Evolutionary conservation across 495 filamentous ascomycete species (phyloP).

Genomic region (Polyplosphaeria fusca): DNA sequence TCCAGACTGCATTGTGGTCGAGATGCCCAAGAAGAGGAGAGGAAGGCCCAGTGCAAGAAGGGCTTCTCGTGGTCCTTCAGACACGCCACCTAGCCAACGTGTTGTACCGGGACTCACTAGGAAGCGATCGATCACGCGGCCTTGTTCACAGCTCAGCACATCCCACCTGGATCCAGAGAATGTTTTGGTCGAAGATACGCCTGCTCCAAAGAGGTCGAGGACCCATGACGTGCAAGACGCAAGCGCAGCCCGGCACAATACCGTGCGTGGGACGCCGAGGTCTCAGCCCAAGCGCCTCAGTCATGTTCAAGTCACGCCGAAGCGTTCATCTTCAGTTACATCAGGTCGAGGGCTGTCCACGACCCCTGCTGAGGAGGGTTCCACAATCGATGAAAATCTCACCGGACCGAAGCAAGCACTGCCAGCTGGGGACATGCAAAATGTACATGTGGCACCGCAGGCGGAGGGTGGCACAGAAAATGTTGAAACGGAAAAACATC

Average conservation of each 20-base stretch:
- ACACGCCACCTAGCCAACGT: background rate
- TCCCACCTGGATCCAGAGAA: conserved; percentile 17
- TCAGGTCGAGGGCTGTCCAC: conserved; percentile 3
- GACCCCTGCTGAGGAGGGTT: background rate
- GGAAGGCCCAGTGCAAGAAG: background rate
- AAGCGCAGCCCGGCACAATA: conserved; percentile 4
- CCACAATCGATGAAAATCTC: background rate
- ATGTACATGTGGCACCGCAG: conserved; percentile 21
- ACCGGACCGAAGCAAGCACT: background rate
- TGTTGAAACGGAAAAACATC: background rate
- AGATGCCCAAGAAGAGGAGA: background rate
- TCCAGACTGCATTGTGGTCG: background rate
- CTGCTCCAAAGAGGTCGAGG: conserved; percentile 27
- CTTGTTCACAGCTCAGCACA: conserved; percentile 24
- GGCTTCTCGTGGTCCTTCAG: background rate
- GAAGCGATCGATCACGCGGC: conserved; percentile 22
- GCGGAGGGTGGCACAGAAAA: conserved; percentile 7
- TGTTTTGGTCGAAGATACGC: conserved; percentile 33
- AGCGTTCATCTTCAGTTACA: conserved; percentile 1
- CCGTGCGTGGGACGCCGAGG: background rate
- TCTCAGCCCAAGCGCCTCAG: conserved; percentile 27
- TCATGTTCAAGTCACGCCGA: conserved; percentile 28
- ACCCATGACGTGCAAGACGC: conserved; percentile 22
- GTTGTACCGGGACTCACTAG: conserved; percentile 14
- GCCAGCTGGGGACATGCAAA: conserved; percentile 4